Percentiles rank a stretch among this genome's conserved stretches.
Conservation (phyloP, 345 rosid species). For the Citrus reticulata region DNA sequence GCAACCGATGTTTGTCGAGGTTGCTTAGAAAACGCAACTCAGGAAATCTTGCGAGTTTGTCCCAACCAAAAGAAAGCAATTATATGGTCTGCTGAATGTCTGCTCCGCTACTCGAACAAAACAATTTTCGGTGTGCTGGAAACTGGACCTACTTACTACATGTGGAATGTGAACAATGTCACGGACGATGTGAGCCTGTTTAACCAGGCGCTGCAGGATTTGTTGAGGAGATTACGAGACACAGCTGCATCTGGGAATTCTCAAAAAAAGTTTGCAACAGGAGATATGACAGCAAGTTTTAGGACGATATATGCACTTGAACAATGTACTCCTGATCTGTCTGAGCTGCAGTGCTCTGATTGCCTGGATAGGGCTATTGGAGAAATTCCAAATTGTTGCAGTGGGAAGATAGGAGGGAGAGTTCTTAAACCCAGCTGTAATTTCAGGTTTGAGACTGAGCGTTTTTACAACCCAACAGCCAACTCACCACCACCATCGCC, state of each 20-base stretch:
- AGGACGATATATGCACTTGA: conserved; percentile 21
- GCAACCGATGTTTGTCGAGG: neutral
- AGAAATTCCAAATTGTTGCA: conserved; percentile 1
- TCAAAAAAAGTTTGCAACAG: conserved; percentile 21
- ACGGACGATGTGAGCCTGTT: neutral
- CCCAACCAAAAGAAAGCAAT: conserved; percentile 25
- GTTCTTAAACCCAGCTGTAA: conserved; percentile 14
- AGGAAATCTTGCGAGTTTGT: conserved; percentile 6
- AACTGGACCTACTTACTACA: too few species aligned
- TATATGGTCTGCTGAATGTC: conserved; percentile 16
- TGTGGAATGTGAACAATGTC: neutral
- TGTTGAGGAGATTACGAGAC: conserved; percentile 5
- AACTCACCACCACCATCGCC: neutral
- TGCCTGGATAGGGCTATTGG: neutral
- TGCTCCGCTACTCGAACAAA: conserved; percentile 31
- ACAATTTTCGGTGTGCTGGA: conserved; percentile 13
- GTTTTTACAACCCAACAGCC: neutral
- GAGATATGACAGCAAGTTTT: neutral
- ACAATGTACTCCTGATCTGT: conserved; percentile 42
- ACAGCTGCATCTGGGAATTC: conserved; percentile 20
- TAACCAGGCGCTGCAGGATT: neutral
- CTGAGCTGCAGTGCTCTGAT: neutral
- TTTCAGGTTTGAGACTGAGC: conserved; percentile 7
- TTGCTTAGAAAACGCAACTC: conserved; percentile 18
- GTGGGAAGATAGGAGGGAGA: conserved; percentile 12